Percentiles rank a stretch among this genome's conserved stretches.
Evolutionary conservation across 1,284 basidiomycete genomes (phyloP).

Genomic region (Phaffia rhodozyma): DNA sequence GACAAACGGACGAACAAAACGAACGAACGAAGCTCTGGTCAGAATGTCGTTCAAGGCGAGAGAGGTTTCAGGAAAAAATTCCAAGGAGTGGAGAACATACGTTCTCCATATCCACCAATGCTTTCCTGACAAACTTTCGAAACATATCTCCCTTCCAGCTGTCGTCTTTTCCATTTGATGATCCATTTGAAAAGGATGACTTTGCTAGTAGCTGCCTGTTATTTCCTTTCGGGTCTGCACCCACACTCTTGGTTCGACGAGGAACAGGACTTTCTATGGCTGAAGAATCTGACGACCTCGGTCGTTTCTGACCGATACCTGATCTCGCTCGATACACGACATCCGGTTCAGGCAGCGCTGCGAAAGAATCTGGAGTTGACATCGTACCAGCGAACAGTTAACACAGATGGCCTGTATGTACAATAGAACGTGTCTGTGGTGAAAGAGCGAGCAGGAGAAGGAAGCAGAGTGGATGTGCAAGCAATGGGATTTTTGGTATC

Average conservation of each 20-base stretch:
- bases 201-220: not conserved
- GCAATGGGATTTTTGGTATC: no score
- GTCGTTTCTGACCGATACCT: slow-evolving; percentile 9
- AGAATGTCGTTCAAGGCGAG: not conserved
- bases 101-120: slow-evolving; percentile 13
- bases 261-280: slow-evolving; percentile 1
- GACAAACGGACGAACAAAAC: not conserved
- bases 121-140: slow-evolving; percentile 15
- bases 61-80: not conserved
- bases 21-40: not conserved
- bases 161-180: not conserved
- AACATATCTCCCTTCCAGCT: slow-evolving; percentile 17
- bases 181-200: not conserved
- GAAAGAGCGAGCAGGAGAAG: not conserved
- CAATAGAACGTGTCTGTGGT: not conserved
- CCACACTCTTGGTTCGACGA: slow-evolving; percentile 9
- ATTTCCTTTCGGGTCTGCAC: not conserved
- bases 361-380: not conserved
- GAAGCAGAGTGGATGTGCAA: not conserved
- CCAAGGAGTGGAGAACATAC: not conserved
- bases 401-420: not conserved
- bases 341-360: not conserved
- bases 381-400: no score
- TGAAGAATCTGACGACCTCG: slow-evolving; percentile 2
- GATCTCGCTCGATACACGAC: slow-evolving; percentile 8